Percentiles rank a stretch among this genome's conserved stretches.
Conservation (phyloP, 2,329 filamentous ascomycete genomes). For the Verticillium tricorpus region DNA sequence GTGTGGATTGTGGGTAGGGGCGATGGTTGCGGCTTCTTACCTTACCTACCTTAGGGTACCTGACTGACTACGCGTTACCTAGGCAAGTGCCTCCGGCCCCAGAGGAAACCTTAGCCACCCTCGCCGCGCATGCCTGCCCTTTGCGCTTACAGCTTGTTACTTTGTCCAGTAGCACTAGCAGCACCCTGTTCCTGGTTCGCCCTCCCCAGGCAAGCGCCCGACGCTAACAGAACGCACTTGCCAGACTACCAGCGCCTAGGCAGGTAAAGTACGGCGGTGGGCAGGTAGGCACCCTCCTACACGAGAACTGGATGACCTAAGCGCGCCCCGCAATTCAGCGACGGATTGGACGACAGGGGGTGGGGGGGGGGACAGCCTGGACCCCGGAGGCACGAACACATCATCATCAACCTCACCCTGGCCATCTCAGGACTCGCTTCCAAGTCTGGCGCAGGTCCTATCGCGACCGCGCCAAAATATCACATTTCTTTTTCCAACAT, state of each 20-base stretch:
- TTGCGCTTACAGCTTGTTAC: not conserved
- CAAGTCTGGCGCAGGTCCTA: not conserved
- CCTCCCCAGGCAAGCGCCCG: not conserved
- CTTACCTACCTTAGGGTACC: no score
- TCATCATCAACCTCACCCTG: no score
- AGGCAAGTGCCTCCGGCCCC: no score
- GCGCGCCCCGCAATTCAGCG: not conserved
- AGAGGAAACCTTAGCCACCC: no score
- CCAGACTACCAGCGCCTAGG: no score
- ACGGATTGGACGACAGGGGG: not conserved
- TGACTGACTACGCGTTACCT: no score
- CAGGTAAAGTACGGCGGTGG: no score
- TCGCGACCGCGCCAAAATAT: not conserved
- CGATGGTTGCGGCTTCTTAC: no score
- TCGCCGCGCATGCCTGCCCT: not conserved
- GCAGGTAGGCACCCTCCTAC: no score
- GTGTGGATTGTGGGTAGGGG: no score
- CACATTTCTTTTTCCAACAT: constrained; percentile 1
- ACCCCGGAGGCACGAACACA: no score
- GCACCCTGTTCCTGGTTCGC: not conserved
- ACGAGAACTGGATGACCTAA: not conserved
- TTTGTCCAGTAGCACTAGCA: not conserved
- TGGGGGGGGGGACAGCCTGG: not conserved
- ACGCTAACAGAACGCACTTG: not conserved
- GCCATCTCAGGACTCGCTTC: no score